Evolutionary conservation across 257 asterid genomes (phyloP), one percentile per base, ranked within the genome.

Genomic region (Nemophila menziesii): DNA sequence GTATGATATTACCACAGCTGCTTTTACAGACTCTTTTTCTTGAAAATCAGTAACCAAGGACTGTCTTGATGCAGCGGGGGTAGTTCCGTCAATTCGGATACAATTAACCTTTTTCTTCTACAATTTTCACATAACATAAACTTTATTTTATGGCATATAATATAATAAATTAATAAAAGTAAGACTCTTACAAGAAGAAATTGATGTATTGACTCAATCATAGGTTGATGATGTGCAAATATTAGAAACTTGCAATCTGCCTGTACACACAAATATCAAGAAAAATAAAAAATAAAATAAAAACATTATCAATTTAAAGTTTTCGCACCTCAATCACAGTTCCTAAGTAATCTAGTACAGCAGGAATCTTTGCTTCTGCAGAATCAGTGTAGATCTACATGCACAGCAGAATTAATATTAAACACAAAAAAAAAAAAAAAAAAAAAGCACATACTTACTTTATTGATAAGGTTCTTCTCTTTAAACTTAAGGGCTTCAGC

Each of bases 231-330:
- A 67, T 89, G 86, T 0, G 97, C 95, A 70, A 89, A 89, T 67
- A 89, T 72, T 39, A 89, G 71, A 68, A 89, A 89, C 62, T 89
- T 84, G 75, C 97, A 89, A 57, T 84, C 83, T 40, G 86, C 97
- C 97, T 89, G 84, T 61, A 62, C 46, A 72, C 54, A 49, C 17
- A 36, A 50, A 40, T 18, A 26, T 39, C 43, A 20, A 63, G 37
- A 50, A 43, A 43, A 20, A 5, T 22, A 23, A 52, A 50, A 55
- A 51, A 57, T 46, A 65, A 22, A 40, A 33, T 37, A 27, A 26
- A 34, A 27, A 39, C 33, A 46, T 10, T 39, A 26, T 51, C 48
- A 48, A 52, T 43, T 43, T 52, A 20, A 42, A n/a, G 18, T 36
- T 40, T 49, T 18, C 41, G 53, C 60, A 87, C 95, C 93, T 87